Evolutionary conservation across 2,329 filamentous ascomycete species (phyloP), one percentile per base, ranked within the genome.

Genomic region (Claviceps capensis): DNA sequence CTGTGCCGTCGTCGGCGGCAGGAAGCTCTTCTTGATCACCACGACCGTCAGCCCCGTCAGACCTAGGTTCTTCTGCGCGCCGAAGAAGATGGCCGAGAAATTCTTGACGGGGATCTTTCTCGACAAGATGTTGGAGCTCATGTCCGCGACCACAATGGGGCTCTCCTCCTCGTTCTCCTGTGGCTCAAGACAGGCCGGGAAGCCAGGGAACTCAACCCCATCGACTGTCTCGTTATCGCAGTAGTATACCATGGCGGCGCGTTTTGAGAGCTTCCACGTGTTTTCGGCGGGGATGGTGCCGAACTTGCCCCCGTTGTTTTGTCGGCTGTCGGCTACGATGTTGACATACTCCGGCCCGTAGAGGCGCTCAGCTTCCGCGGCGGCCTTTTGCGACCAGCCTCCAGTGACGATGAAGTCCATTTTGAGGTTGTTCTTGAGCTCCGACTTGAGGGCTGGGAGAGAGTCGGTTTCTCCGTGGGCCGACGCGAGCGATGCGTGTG

Each of bases 221-320:
- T 95, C 88, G 5, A 94, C 88, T 0, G 88, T 95, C 73, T 97
- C 90, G 61, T 97, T 97, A 67, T 90, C 86, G 67, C 91, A 95
- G 66, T 82, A 90, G 69, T 96, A 97, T 2, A 91, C 84, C 61
- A 95, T 75, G 0, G 88, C 79, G 9, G 83, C 72, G 40, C 79
- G 73, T 58, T 80, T 73, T 42, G 81, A 85, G 7, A 93, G 75
- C 37, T 76, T 85, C 88, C 88, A 96, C 19, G 77, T 78, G 56
- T 78, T 79, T 67, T 90, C 83, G 9, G 82, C 76, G 0, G 91
- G 85, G 49, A 97, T 95, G 55, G 73, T 80, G 54, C 88, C 88
- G 65, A 94, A 97, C 67, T 93, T 95, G 57, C 87, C 88, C 59
- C 78, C 76, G 59, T 88, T 88, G 54, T 65, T 62, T 55, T 79